Evolutionary conservation across 768 basidiomycete species (phyloP).

Genomic region (Boletellus sp.): DNA sequence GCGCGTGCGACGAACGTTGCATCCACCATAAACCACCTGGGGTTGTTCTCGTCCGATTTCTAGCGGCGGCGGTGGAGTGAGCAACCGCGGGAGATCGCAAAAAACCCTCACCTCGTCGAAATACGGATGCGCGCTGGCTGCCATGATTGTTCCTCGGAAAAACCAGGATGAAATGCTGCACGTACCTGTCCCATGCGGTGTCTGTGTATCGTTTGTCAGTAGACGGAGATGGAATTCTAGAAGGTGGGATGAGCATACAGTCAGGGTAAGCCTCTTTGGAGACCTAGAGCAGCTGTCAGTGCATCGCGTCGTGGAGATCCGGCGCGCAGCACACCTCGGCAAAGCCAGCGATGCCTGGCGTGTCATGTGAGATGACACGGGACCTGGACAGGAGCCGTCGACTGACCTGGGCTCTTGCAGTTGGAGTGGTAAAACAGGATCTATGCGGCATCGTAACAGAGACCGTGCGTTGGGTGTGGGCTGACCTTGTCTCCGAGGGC

Average conservation of each 20-base stretch:
- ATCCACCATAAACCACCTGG: constrained; percentile 94
- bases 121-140: constrained; percentile 65
- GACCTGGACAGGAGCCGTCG: neutral
- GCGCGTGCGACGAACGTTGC: constrained; percentile 63
- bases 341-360: constrained; percentile 71
- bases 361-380: constrained; percentile 8
- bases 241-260: constrained; percentile 45
- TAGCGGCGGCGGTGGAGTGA: constrained; percentile 24
- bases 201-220: constrained; percentile 42
- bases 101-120: constrained; percentile 57
- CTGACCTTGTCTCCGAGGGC: constrained; percentile 65
- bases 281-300: constrained; percentile 44
- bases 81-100: neutral
- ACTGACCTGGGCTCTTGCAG: constrained; percentile 73
- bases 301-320: neutral
- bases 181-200: constrained; percentile 87
- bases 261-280: constrained; percentile 87
- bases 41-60: constrained; percentile 75
- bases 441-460: constrained; percentile 33
- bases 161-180: constrained; percentile 3
- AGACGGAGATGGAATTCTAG: neutral
- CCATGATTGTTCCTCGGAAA: constrained; percentile 7
- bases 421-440: constrained; percentile 87
- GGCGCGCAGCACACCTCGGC: constrained; percentile 55
- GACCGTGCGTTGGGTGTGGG: neutral